Conservation (phyloP, 192 early-diverging fungal genomes). For the Backusella tuberculispora region DNA sequence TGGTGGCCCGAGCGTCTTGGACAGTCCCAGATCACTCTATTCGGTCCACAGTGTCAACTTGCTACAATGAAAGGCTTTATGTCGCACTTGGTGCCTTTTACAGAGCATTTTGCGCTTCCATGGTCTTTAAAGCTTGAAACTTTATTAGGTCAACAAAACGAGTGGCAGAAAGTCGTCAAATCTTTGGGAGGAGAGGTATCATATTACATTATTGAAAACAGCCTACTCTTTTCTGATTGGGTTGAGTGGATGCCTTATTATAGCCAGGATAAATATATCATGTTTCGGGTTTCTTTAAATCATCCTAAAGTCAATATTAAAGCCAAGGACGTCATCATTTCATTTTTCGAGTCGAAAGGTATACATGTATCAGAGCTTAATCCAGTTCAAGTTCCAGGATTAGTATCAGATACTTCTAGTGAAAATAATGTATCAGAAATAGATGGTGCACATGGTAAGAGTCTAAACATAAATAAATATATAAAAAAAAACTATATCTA, state of each 20-base stretch:
- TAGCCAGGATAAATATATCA: constrained; percentile 11
- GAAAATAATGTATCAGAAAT: not conserved
- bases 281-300: constrained; percentile 17
- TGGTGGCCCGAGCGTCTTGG: constrained; percentile 66
- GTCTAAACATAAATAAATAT: not conserved
- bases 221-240: not conserved
- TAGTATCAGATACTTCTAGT: not conserved
- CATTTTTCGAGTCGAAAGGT: not conserved
- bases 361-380: constrained; percentile 6
- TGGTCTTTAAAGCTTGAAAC: not conserved
- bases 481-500: not conserved
- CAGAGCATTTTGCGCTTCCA: constrained; percentile 33
- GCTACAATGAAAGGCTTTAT: constrained; percentile 53
- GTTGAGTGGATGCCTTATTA: not conserved
- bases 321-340: not conserved
- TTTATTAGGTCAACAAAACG: not conserved
- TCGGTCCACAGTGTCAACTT: constrained; percentile 60
- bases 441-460: not conserved
- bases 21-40: constrained; percentile 53
- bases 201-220: constrained; percentile 8
- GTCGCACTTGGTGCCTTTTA: constrained; percentile 37
- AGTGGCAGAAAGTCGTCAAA: not conserved
- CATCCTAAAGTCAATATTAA: not conserved
- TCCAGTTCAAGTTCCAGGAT: not conserved
- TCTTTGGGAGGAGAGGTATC: not conserved